A percentile compares a stretch with the other conserved stretches of the same genome.
Conservation (phyloP, 805 yeast species). For the Brettanomyces nanus region DNA sequence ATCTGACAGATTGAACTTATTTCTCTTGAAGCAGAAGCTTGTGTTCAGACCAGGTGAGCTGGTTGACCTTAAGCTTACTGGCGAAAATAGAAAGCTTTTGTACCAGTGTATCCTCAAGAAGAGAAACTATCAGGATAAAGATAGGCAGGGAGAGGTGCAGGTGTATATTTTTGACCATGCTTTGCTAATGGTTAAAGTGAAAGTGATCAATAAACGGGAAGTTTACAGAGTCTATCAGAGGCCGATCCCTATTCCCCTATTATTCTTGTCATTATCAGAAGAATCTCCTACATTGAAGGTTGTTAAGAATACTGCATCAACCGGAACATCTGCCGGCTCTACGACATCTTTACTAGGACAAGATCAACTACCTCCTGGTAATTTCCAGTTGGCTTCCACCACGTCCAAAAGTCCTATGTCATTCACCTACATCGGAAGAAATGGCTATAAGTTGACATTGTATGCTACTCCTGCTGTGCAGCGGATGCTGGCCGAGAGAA, state of each 20-base stretch:
- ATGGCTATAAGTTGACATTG: slow-evolving; percentile 45
- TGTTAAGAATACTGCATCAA: slow-evolving; percentile 33
- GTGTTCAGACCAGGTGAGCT: slow-evolving; percentile 76
- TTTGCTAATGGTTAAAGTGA: slow-evolving; percentile 74
- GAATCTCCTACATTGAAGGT: slow-evolving; percentile 60
- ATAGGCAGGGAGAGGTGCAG: slow-evolving; percentile 70
- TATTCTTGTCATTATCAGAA: slow-evolving; percentile 68
- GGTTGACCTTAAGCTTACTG: slow-evolving; percentile 76
- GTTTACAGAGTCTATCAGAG: slow-evolving; percentile 85
- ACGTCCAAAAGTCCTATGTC: slow-evolving; percentile 38
- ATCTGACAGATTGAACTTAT: slow-evolving; percentile 83
- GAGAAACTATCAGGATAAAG: slow-evolving; percentile 60
- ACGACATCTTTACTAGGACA: slow-evolving; percentile 21
- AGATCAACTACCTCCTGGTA: slow-evolving; percentile 11
- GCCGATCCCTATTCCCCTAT: slow-evolving; percentile 73
- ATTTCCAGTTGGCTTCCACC: slow-evolving; percentile 17
- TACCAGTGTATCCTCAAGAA: slow-evolving; percentile 72
- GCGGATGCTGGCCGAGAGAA: slow-evolving; percentile 70
- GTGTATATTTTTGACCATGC: slow-evolving; percentile 86
- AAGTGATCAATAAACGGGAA: slow-evolving; percentile 81
- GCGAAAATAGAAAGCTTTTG: slow-evolving; percentile 71
- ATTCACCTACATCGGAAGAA: slow-evolving; percentile 44
- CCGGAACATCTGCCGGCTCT: slow-evolving; percentile 23
- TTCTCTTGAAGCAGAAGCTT: slow-evolving; percentile 77
- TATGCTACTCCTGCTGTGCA: slow-evolving; percentile 58